Evolutionary conservation across 2,329 filamentous ascomycete genomes (phyloP), one percentile per base, ranked within the genome.

Genomic region (Epichloe aotearoae): DNA sequence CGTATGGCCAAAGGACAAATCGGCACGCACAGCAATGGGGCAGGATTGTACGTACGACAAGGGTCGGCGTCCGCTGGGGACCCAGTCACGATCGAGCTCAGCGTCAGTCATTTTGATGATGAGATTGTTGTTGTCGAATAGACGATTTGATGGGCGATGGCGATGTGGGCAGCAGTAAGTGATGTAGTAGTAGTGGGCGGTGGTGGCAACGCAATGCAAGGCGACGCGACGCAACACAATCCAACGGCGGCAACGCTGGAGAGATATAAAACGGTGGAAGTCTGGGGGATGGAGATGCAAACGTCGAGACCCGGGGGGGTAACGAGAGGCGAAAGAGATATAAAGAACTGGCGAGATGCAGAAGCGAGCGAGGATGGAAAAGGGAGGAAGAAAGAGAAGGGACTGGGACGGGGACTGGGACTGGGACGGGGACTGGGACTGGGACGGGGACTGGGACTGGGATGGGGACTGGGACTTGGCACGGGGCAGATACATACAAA

Each of bases 31-130:
- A 10, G 15, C 33, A 26, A 34, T 3, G 12, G 15, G 47, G 47
- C 46, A 41, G n/a, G 4, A 34, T 34, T 49, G 38, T 20, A 80
- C 87, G 67, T 75, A 93, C 87, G 88, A 93, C 72, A 91, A 85
- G 57, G 88, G 88, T 57, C 88, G 84, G 62, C 77, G 77, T 63
- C 77, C 80, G 64, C 73, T 90, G 59, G 86, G 84, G 77, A 88
- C 82, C 86, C 85, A 91, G 70, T 87, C 82, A 62, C 78, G 78
- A 64, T 88, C 81, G 63, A 86, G 77, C 64, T 87, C 83, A 57
- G 78, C 77, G 71, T 87, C 83, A 57, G 82, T 75, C 60, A 68
- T 62, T 55, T 61, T 64, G 58, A 59, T 26, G 33, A 37, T 39
- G 40, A 34, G 15, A 11, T 60, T 49, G 51, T 48, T 56, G 52